Evolutionary conservation across 2,329 filamentous ascomycete genomes (phyloP), one percentile per base, ranked within the genome.

Genomic region (Coniochaeta sp.): DNA sequence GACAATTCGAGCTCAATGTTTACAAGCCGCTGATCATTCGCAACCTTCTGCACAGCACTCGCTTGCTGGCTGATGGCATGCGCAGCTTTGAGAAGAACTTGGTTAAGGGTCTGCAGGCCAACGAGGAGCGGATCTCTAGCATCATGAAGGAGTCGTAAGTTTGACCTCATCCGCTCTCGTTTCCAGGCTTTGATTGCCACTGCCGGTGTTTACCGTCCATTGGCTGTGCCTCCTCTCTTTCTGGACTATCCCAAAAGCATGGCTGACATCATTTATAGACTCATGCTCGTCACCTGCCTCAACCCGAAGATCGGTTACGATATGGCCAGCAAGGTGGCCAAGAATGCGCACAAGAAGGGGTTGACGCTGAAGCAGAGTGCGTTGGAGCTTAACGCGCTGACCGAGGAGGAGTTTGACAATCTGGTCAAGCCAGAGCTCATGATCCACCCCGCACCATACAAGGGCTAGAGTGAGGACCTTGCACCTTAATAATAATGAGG

Each of bases 331-430:
- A 96, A 96, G 82, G 93, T 96, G 26, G 93, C 93, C 71, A 97
- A 97, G 88, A 96, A 99, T 72, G 95, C 95, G 17, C 95, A 99
- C 81, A 97, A 97, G 86, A 98, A 98, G 86, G 92, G 92, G 36
- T 78, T 93, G 58, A 97, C 92, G 26, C 84, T 99, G 61, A 97
- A 97, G 83, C 80, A 96, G 79, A 93, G 89, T 70, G 93, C 95
- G 22, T 87, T 98, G 82, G 91, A 98, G 81, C 84, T 99, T 66
- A 85, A 96, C 67, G 93, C 92, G 54, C 80, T 98, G 66, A 93
- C 87, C 65, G 87, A 88, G 72, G 90, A 90, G 71, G 93, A 97
- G 72, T 98, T 98, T 72, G 92, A 97, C 76, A 82, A 85, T 67
- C 82, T 96, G 65, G 95, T 99, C 66, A 87, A 87, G 70, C 95